Conservation (phyloP, 768 basidiomycete species). For the Tricholoma furcatifolium region DNA sequence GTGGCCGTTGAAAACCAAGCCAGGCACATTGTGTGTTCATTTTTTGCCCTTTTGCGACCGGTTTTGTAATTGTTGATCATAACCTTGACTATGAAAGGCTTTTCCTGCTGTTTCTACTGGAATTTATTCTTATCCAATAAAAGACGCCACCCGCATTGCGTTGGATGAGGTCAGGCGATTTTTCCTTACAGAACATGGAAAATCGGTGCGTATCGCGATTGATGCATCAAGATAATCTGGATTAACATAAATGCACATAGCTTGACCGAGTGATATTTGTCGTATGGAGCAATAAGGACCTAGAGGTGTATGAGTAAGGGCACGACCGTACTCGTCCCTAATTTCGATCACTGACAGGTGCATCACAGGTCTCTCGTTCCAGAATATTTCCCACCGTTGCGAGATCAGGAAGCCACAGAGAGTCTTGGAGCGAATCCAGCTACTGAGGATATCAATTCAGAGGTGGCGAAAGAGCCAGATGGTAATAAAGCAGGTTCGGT, state of each 20-base stretch:
- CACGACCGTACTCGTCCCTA: background rate
- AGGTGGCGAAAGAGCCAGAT: background rate
- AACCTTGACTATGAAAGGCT: slow-evolving; percentile 43
- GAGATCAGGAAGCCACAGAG: background rate
- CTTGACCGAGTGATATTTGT: slow-evolving; percentile 77
- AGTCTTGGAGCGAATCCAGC: background rate
- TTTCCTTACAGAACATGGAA: slow-evolving; percentile 50
- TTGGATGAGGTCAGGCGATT: slow-evolving; percentile 56
- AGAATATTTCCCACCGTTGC: slow-evolving; percentile 55
- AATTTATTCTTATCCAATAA: slow-evolving; percentile 75
- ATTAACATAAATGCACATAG: slow-evolving; percentile 24
- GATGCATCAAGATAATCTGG: background rate
- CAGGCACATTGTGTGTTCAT: slow-evolving; percentile 58
- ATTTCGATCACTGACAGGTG: background rate
- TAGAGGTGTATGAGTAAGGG: slow-evolving; percentile 62
- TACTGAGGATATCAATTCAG: background rate
- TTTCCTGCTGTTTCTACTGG: slow-evolving; percentile 82
- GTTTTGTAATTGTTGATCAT: background rate
- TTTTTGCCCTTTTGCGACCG: background rate
- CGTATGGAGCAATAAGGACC: slow-evolving; percentile 68
- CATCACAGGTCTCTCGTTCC: slow-evolving; percentile 47
- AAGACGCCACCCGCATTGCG: slow-evolving; percentile 71
- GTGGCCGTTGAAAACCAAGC: slow-evolving; percentile 59
- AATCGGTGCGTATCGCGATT: slow-evolving; percentile 34
- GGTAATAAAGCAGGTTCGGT: no score